Percentiles rank a stretch among this genome's conserved stretches.
Conservation (phyloP, 2,329 filamentous ascomycete species). For the Sporothrix protearum region DNA sequence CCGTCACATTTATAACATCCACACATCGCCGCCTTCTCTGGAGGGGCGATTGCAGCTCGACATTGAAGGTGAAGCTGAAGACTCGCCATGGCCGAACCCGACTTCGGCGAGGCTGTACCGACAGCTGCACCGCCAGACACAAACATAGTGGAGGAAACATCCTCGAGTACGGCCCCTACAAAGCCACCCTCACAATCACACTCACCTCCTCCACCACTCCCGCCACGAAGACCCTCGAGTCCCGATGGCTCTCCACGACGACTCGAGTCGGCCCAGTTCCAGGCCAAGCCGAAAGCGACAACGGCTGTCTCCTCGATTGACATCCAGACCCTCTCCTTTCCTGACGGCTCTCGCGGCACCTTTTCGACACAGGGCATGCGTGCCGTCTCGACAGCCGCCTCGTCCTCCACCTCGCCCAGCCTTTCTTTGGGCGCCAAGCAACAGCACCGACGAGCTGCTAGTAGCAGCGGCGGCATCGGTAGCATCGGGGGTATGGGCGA, state of each 20-base stretch:
- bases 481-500: constrained; percentile 5
- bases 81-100: constrained; percentile 29
- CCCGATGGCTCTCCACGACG: constrained; percentile 26
- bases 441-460: constrained; percentile 21
- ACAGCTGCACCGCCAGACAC: constrained; percentile 4
- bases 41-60: background rate
- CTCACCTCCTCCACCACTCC: constrained; percentile 53
- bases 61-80: background rate
- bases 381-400: constrained; percentile 38
- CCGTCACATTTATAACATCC: background rate
- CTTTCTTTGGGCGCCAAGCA: constrained; percentile 4
- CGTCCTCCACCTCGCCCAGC: constrained; percentile 22
- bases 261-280: constrained; percentile 40
- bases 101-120: constrained; percentile 27
- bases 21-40: background rate
- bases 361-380: constrained; percentile 46
- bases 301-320: constrained; percentile 81
- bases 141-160: background rate
- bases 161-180: constrained; percentile 34
- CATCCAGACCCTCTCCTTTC: constrained; percentile 71
- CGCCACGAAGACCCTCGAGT: constrained; percentile 31
- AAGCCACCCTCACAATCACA: constrained; percentile 31
- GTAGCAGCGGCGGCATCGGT: constrained; percentile 23
- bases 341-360: constrained; percentile 64
- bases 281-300: constrained; percentile 61